Evolutionary conservation across 257 asterid species (phyloP).

Genomic region (Gardenia jasminoides): DNA sequence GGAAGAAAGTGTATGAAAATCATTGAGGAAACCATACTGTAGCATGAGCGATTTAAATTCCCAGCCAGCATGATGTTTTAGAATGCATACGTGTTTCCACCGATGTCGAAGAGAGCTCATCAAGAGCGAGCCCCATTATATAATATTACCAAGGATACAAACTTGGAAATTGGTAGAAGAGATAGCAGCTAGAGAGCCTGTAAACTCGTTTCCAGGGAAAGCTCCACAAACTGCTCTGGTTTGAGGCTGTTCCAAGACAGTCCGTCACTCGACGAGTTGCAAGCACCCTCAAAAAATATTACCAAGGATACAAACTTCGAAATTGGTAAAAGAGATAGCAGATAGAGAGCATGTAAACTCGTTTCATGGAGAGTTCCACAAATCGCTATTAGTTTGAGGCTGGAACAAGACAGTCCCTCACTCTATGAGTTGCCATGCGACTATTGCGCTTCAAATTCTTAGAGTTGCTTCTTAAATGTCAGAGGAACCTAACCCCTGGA

Average conservation of each 20-base stretch:
- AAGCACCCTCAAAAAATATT: too few relatives aligned
- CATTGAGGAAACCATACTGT: too few relatives aligned
- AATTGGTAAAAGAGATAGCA: background rate
- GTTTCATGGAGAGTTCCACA: background rate
- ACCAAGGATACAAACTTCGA: background rate
- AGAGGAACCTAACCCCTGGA: background rate
- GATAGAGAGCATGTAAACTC: background rate
- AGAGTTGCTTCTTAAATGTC: background rate
- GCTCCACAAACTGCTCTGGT: background rate
- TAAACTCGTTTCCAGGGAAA: background rate
- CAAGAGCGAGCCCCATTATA: background rate
- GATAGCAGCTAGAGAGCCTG: background rate
- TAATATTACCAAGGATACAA: too few relatives aligned
- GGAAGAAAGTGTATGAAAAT: background rate
- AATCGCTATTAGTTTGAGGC: background rate
- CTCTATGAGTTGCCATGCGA: too few relatives aligned
- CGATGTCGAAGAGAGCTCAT: background rate
- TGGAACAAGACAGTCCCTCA: background rate
- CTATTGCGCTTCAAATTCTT: background rate
- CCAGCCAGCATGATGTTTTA: background rate
- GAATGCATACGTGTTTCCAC: background rate
- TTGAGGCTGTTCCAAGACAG: background rate
- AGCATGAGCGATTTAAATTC: background rate
- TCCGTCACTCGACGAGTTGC: background rate
- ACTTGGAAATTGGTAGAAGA: background rate